phyloP scores from a whole-genome alignment of 768 basidiomycete species.

The Lactarius deliciosus region DNA sequence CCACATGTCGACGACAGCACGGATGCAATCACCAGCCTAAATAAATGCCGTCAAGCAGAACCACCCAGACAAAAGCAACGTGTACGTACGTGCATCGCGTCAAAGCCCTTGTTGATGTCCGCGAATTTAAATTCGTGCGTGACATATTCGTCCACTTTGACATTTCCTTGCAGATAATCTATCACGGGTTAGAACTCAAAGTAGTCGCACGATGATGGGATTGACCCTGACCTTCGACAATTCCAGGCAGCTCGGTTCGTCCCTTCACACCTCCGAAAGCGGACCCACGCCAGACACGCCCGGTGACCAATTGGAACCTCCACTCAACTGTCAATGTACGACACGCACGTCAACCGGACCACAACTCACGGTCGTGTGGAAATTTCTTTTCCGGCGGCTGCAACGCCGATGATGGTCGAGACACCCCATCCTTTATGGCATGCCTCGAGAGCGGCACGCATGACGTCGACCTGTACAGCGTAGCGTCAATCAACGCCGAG shows the following conservation, averaged over 20 bases:
- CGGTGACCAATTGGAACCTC: constrained; percentile 68
- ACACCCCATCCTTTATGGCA: constrained; percentile 99
- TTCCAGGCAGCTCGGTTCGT: constrained; percentile 89
- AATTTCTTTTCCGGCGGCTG: constrained; percentile 89
- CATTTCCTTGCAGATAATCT: constrained; percentile 80
- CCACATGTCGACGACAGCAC: constrained; percentile 90
- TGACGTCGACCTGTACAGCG: constrained; percentile 71
- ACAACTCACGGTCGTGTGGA: constrained; percentile 37
- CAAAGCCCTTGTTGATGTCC: constrained; percentile 85
- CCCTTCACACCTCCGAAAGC: constrained; percentile 99
- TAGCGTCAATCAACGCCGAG: neutral
- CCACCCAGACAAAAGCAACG: neutral
- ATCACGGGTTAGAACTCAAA: constrained; percentile 22
- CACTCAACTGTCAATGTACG: constrained; percentile 33
- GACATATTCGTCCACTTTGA: constrained; percentile 95
- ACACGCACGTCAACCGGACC: constrained; percentile 8
- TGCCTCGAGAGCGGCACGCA: constrained; percentile 95
- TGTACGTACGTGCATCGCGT: constrained; percentile 90
- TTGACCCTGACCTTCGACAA: constrained; percentile 71
- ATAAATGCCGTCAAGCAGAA: constrained; percentile 22
- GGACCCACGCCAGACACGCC: constrained; percentile 89
- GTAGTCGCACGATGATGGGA: neutral
- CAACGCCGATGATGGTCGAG: constrained; percentile 93
- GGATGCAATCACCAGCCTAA: constrained; percentile 84
- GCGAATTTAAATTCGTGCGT: constrained; percentile 76